Evolutionary conservation across 2,329 filamentous ascomycete species (phyloP).

Genomic region (Sordariomycetes sp.): DNA sequence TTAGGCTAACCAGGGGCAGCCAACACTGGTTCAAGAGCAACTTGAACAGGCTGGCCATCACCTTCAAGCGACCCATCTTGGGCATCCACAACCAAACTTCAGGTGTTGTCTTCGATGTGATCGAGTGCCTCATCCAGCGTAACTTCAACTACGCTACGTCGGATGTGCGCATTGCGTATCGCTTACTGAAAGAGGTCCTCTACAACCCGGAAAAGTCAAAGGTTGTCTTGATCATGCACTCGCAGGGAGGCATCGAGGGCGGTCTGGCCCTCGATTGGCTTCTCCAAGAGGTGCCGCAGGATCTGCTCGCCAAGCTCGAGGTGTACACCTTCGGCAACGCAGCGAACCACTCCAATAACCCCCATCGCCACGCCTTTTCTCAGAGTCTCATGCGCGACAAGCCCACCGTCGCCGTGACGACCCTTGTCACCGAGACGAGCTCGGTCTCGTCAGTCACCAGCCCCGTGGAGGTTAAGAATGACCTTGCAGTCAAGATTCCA

Average conservation of each 20-base stretch:
- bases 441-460: conserved; percentile 7
- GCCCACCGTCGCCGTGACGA: conserved; percentile 22
- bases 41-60: conserved; percentile 60
- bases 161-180: conserved; percentile 56
- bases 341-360: conserved; percentile 77
- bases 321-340: conserved; percentile 73
- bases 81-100: conserved; percentile 70
- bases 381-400: conserved; percentile 25
- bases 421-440: conserved; percentile 23
- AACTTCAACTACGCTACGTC: conserved; percentile 63
- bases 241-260: conserved; percentile 68
- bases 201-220: conserved; percentile 55
- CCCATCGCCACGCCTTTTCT: conserved; percentile 41
- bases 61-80: conserved; percentile 60
- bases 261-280: conserved; percentile 70
- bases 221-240: conserved; percentile 66
- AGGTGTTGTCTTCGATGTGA: conserved; percentile 66
- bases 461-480: conserved; percentile 11
- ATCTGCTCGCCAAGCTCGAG: conserved; percentile 59
- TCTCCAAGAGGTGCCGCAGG: conserved; percentile 59
- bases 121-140: conserved; percentile 71
- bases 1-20: conserved; percentile 19
- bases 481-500: conserved; percentile 7
- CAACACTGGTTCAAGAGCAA: conserved; percentile 62
- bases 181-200: conserved; percentile 52